Evolutionary conservation across 2,329 filamentous ascomycete species (phyloP), one percentile per base, ranked within the genome.

Genomic region (Xylariaceae sp.): DNA sequence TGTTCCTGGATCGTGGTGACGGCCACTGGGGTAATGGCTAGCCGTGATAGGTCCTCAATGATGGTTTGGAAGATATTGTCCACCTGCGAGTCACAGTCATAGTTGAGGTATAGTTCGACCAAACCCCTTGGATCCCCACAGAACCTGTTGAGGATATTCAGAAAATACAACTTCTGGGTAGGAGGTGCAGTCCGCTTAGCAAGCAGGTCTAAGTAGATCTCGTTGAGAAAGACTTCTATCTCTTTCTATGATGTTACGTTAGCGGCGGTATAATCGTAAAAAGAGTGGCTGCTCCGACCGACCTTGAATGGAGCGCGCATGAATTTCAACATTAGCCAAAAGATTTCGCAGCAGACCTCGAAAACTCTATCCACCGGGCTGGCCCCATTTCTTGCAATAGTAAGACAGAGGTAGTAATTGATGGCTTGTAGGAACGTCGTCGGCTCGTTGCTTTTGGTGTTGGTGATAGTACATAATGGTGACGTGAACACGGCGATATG

Each of bases 41-140:
- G 85, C 52, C 83, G 84, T 21, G 90, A 92, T 13, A 98, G 69
- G 62, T 97, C 88, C 60, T 98, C 94, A 34, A 98, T 89, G 38
- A 97, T 82, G 14, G 77, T 83, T 63, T 98, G 92, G 61, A 94
- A 98, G 63, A 97, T 92, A 62, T 98, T 98, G 65, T 97, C 90
- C 43, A 97, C 78, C 28, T 88, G 88, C 44, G 90, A 77, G 56
- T 97, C 94, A 65, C 92, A 98, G 60, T 98, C 92, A 58, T 98
- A 98, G 63, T 98, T 98, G 47, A 98, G 76, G 62, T 98, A 98
- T 11, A 89, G 83, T 63, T 98, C 92, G 12, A 98, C 92, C 34
- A 98, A 63, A 0, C 88, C 89, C 50, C 87, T 77, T 2, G 90
- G 87, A 59, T 98, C 92, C 12, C 78, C 81, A 43, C 85, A 89